A percentile compares a stretch with the other conserved stretches of the same genome.
These are phyloP conservation scores for Fusarium fujikuroi DNA, from an alignment of 2,329 filamentous ascomycete species.

Conservation along the genomic window DNA sequence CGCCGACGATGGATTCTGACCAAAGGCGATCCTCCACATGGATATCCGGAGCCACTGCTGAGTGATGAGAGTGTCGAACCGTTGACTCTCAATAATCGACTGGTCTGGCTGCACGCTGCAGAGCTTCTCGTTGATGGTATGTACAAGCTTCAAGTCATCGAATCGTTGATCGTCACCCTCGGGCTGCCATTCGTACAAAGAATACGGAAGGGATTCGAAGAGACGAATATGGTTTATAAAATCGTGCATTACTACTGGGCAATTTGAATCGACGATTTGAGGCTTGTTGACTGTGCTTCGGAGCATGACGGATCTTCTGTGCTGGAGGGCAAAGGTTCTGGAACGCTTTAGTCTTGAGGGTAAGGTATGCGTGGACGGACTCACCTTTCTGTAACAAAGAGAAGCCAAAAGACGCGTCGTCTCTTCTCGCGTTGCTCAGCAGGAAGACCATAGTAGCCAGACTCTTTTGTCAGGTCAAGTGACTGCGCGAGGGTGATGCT, in stretches of 20 bases:
- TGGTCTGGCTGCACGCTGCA: constrained; percentile 43
- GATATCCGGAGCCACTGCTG: constrained; percentile 48
- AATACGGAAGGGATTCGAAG: constrained; percentile 45
- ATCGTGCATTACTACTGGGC: constrained; percentile 49
- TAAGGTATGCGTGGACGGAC: rapidly evolving
- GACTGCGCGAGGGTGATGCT: constrained; percentile 46
- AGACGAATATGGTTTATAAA: constrained; percentile 49
- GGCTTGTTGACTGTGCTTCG: constrained; percentile 47
- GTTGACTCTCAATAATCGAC: constrained; percentile 47
- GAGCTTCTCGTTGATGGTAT: constrained; percentile 43
- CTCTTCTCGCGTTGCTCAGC: constrained; percentile 43
- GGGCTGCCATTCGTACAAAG: constrained; percentile 47
- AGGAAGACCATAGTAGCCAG: constrained; percentile 38
- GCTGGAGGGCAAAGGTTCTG: constrained; percentile 48
- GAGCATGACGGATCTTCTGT: constrained; percentile 45
- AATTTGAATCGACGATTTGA: constrained; percentile 46
- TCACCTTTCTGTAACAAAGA: constrained; percentile 49
- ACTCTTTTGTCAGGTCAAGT: constrained; percentile 44
- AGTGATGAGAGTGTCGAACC: constrained; percentile 48
- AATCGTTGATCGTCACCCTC: constrained; percentile 32
- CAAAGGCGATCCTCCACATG: constrained; percentile 48
- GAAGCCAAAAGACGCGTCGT: constrained; percentile 48
- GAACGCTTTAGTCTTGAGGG: rapidly evolving
- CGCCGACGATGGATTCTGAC: constrained; percentile 38
- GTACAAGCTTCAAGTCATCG: constrained; percentile 38